Evolutionary conservation across 2,329 filamentous ascomycete species (phyloP).

Genomic region (Curvularia spicifera): DNA sequence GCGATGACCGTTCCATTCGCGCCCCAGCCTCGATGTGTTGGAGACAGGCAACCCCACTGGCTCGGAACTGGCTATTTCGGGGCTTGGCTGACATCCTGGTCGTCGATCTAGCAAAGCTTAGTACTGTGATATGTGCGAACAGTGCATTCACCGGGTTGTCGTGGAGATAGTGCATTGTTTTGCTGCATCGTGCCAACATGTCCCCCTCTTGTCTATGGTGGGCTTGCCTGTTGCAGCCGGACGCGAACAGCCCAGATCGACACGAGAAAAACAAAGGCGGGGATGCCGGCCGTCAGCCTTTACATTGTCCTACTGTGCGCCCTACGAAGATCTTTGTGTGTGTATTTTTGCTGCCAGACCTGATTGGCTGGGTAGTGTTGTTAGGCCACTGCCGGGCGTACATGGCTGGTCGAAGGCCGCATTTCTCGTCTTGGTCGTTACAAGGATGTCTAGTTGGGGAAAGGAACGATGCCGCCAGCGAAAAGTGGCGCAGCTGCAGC

Average conservation of each 20-base stretch:
- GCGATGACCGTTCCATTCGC: slow-evolving; percentile 16
- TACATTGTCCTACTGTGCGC: neutral
- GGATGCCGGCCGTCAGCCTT: neutral
- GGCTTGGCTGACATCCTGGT: slow-evolving; percentile 12
- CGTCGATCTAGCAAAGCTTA: slow-evolving; percentile 18
- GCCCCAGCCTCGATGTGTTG: slow-evolving; percentile 32
- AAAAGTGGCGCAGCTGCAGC: slow-evolving; percentile 1
- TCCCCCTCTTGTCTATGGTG: neutral
- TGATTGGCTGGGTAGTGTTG: slow-evolving; percentile 6
- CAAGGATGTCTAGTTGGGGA: slow-evolving; percentile 3
- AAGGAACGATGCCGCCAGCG: slow-evolving; percentile 3
- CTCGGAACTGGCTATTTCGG: slow-evolving; percentile 27
- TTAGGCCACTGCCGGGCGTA: slow-evolving; percentile 4
- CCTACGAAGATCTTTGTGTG: slow-evolving; percentile 6
- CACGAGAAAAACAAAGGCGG: neutral
- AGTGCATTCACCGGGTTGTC: neutral
- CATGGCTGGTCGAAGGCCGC: slow-evolving; percentile 7
- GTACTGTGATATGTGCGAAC: neutral
- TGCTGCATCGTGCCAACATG: neutral
- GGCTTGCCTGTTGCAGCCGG: neutral
- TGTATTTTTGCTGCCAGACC: neutral
- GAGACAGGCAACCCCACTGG: slow-evolving; percentile 24
- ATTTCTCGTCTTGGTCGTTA: slow-evolving; percentile 11
- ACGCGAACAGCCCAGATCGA: neutral
- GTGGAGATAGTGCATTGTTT: neutral